Evolutionary conservation across 176 grass and related monocot genomes (phyloP).

Genomic region (Avena eriantha): DNA sequence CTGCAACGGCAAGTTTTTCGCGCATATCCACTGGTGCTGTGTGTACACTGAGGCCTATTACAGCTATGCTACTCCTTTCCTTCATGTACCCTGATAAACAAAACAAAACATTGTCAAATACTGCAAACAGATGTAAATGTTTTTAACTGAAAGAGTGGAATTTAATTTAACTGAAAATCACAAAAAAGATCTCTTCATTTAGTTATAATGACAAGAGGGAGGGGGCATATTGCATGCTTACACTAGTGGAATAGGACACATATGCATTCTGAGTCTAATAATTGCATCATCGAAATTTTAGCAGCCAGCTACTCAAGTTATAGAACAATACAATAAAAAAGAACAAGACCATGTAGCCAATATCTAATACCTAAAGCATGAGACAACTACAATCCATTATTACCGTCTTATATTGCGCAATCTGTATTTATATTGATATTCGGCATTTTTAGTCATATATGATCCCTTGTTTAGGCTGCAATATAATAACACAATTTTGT

Average conservation of each 20-base stretch:
- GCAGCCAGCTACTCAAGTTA: background rate
- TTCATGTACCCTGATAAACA: conserved; percentile 89
- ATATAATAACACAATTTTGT: background rate
- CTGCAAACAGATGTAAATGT: background rate
- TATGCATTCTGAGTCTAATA: background rate
- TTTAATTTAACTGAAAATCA: background rate
- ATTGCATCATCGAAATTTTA: background rate
- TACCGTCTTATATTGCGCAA: background rate
- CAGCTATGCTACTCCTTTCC: conserved; percentile 92
- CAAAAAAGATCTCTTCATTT: background rate
- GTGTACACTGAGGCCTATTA: conserved; percentile 90
- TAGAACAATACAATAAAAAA: background rate
- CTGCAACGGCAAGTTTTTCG: conserved; percentile 93
- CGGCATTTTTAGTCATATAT: background rate
- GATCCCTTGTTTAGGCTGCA: background rate
- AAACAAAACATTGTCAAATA: conserved; percentile 44
- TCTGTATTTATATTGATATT: background rate
- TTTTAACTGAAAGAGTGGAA: background rate
- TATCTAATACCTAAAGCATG: background rate
- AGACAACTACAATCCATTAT: background rate
- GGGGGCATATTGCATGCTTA: background rate
- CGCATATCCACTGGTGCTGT: conserved; percentile 95
- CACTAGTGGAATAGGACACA: background rate
- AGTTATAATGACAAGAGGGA: background rate
- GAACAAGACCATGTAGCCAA: background rate